Percentiles rank a stretch among this genome's conserved stretches.
Conservation (phyloP, 345 rosid genomes). For the Excoecaria cochinchinensis region DNA sequence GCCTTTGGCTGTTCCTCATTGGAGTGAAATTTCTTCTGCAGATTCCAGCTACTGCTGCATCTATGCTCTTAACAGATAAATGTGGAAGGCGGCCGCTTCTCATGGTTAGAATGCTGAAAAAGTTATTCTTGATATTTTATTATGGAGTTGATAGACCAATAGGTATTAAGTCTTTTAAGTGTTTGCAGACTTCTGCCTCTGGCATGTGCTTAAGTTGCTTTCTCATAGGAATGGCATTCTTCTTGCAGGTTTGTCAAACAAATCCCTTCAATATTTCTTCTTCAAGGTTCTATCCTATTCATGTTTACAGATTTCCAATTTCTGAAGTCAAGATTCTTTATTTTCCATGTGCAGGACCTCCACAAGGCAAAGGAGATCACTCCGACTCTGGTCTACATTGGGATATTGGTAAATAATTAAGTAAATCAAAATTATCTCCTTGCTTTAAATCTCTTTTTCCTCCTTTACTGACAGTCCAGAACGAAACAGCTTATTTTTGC, state of each 20-base stretch:
- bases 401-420: conserved; percentile 30
- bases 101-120: conserved; percentile 17
- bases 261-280: neutral
- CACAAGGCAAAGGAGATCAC: conserved; percentile 19
- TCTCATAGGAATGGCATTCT: conserved; percentile 30
- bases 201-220: conserved; percentile 29
- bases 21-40: conserved; percentile 8
- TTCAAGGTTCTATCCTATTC: neutral
- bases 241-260: conserved; percentile 26
- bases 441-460: no score
- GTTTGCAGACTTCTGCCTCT: conserved; percentile 24
- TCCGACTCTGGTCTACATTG: conserved; percentile 30
- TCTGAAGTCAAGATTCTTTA: neutral
- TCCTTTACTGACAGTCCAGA: no score
- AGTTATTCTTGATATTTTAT: neutral
- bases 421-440: no score
- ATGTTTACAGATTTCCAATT: neutral
- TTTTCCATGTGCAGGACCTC: conserved; percentile 19
- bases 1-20: neutral
- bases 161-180: no score
- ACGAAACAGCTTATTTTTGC: no score
- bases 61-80: conserved; percentile 25
- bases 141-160: neutral
- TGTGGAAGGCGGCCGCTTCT: conserved; percentile 38
- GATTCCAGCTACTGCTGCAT: conserved; percentile 11